Evolutionary conservation across 257 asterid genomes (phyloP).

Genomic region (Plantago ovata): DNA sequence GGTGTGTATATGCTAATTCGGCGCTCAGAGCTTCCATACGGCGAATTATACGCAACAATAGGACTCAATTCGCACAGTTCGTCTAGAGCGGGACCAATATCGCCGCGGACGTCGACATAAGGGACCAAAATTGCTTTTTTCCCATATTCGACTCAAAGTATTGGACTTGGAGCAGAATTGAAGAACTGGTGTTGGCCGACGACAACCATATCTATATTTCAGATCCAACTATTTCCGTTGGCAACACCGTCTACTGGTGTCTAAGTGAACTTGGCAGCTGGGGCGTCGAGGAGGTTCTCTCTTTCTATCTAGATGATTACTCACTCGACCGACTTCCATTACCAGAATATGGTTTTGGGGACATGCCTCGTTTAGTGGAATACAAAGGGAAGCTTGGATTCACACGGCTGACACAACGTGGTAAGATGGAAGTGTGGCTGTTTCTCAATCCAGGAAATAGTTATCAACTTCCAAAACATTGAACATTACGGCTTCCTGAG

Average conservation of each 20-base stretch:
- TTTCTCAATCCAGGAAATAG: background rate
- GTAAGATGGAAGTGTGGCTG: background rate
- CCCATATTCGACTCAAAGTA: constrained; percentile 10
- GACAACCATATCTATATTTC: background rate
- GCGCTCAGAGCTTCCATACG: no score
- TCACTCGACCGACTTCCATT: constrained; percentile 1
- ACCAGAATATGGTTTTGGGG: background rate
- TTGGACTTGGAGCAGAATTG: constrained; percentile 19
- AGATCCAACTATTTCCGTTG: background rate
- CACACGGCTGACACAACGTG: background rate
- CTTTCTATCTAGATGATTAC: background rate
- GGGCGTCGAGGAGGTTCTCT: background rate
- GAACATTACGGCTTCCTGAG: no score
- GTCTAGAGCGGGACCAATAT: no score
- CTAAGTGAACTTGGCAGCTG: background rate
- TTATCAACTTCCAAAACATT: background rate
- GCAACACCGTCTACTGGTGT: constrained; percentile 12
- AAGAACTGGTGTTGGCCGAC: background rate
- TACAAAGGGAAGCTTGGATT: constrained; percentile 21
- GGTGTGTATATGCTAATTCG: no score
- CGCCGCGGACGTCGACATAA: no score
- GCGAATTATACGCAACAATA: no score
- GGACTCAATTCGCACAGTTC: no score
- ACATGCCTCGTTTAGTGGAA: background rate
- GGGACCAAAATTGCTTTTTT: no score